These are phyloP conservation scores for Carpinus fangiana DNA, from an alignment of 306 rosid genomes.

Conservation along the genomic window DNA sequence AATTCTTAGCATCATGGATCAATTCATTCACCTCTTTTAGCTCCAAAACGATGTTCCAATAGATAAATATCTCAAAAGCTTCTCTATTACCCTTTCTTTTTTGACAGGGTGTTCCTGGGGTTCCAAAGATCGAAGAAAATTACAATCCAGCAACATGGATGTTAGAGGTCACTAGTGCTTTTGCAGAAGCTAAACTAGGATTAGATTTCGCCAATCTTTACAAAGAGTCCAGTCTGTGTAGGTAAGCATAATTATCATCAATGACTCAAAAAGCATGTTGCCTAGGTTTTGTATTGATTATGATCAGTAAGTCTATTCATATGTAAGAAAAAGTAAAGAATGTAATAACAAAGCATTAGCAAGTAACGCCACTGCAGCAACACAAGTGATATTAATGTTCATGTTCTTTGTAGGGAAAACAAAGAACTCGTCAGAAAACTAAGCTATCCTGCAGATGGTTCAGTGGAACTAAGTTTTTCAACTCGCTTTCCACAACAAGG, in stretches of 20 bases:
- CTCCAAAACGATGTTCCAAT: not conserved
- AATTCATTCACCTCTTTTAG: not conserved
- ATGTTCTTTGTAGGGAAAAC: conserved; percentile 18
- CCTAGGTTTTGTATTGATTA: too few relatives aligned
- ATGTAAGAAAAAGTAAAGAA: too few relatives aligned
- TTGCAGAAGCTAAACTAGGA: too few relatives aligned
- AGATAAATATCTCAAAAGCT: not conserved
- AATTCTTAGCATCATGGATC: not conserved
- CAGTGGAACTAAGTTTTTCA: conserved; percentile 17
- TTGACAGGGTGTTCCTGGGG: not conserved
- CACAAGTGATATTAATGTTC: not conserved
- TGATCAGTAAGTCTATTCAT: too few relatives aligned
- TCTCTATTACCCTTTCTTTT: too few relatives aligned
- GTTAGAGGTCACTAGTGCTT: too few relatives aligned
- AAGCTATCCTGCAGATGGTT: conserved; percentile 17
- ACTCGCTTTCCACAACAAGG: conserved; percentile 34
- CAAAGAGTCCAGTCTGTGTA: too few relatives aligned
- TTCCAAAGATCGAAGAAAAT: too few relatives aligned
- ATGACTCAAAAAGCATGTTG: too few relatives aligned
- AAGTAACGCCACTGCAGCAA: not conserved
- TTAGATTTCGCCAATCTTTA: too few relatives aligned
- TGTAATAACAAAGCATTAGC: not conserved
- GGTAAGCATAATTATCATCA: too few relatives aligned
- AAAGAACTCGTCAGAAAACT: conserved; percentile 20
- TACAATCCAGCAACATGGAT: too few relatives aligned